Conservation (phyloP, 495 filamentous ascomycete species). For the Aspergillus asperescens region DNA sequence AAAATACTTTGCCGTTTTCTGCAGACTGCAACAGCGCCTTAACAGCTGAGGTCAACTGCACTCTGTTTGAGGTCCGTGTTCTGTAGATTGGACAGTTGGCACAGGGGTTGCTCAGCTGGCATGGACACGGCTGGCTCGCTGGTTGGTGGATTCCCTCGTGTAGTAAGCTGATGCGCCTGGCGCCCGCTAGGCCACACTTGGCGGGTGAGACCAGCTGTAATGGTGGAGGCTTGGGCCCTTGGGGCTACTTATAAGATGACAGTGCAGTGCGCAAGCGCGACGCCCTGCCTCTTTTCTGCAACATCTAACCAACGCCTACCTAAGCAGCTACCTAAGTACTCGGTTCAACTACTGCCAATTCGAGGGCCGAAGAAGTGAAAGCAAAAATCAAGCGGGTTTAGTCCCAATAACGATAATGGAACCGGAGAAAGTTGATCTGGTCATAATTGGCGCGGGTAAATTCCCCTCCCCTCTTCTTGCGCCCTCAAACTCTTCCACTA, state of each 20-base stretch:
- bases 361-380: not conserved
- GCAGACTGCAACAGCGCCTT: no score
- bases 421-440: not conserved
- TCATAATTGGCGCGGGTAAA: conserved; percentile 1
- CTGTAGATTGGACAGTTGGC: not conserved
- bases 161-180: not conserved
- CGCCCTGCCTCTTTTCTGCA: not conserved
- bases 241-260: not conserved
- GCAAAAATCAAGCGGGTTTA: not conserved
- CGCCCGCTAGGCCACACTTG: not conserved
- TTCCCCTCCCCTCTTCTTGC: not conserved
- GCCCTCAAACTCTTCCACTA: not conserved
- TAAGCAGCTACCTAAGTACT: not conserved
- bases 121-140: not conserved
- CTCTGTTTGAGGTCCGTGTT: not conserved
- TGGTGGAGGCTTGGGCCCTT: not conserved
- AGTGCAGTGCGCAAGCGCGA: not conserved
- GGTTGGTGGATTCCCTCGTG: not conserved
- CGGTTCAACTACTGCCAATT: not conserved
- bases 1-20: no score
- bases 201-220: not conserved
- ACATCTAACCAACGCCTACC: not conserved
- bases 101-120: not conserved
- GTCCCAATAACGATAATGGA: not conserved
- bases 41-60: no score